A percentile compares a stretch with the other conserved stretches of the same genome.
These are phyloP conservation scores for Fraxinus americana DNA, from an alignment of 257 asterid genomes.

Conservation along the genomic window DNA sequence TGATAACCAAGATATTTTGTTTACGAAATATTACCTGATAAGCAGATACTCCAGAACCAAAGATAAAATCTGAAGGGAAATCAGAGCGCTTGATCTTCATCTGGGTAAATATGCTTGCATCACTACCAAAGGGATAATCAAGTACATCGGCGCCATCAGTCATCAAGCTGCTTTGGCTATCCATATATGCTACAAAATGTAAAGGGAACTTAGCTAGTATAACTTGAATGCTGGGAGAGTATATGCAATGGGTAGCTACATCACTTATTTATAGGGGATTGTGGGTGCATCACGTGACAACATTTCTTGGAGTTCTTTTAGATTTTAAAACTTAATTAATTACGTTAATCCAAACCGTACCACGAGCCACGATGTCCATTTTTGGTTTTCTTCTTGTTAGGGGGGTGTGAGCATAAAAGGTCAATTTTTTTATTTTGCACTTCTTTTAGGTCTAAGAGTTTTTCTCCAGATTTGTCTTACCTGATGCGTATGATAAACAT, in stretches of 20 bases:
- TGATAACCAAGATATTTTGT: not conserved
- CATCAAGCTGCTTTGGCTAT: not conserved
- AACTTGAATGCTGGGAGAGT: not conserved
- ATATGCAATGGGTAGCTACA: not conserved
- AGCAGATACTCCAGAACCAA: conserved; percentile 22
- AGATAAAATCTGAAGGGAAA: conserved; percentile 15
- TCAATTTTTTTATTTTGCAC: too few species aligned
- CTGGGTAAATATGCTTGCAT: not conserved
- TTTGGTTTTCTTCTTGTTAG: too few species aligned
- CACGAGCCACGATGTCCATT: too few species aligned
- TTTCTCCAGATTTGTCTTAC: too few species aligned
- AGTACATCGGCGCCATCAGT: not conserved
- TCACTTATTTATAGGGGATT: too few species aligned
- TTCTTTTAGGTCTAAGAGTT: too few species aligned
- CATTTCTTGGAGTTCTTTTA: too few species aligned
- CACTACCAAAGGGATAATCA: not conserved
- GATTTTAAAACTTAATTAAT: too few species aligned
- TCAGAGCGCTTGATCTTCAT: conserved; percentile 13
- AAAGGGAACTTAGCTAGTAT: not conserved
- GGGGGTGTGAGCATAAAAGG: too few species aligned
- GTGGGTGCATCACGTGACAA: too few species aligned
- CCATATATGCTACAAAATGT: not conserved
- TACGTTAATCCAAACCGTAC: too few species aligned
- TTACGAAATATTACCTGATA: conserved; percentile 18
- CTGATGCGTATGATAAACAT: too few species aligned